Evolutionary conservation across 495 filamentous ascomycete species (phyloP), one percentile per base, ranked within the genome.

Genomic region (Bacidia gigantensis): DNA sequence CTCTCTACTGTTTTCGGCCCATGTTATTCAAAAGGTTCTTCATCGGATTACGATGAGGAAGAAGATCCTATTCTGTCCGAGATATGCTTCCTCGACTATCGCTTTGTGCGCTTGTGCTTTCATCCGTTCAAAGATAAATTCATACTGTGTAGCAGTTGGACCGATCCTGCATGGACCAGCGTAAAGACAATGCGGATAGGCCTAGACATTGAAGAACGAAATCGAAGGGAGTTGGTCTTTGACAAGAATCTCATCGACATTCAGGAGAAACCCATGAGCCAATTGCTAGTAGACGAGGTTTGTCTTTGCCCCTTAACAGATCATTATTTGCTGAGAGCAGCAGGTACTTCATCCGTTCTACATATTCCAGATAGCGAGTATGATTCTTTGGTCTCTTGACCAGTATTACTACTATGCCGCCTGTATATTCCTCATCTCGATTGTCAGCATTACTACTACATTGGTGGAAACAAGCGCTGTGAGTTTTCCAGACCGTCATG

Each of bases 321-420:
- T n/a, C n/a, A n/a, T n/a, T n/a, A n/a, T n/a, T n/a, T n/a, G n/a
- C n/a, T n/a, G n/a, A n/a, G n/a, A n/a, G n/a, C 39, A 9, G 12
- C 56, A 92, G 83, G 87, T 84, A 2, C 87, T 99, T 63, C 92
- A 97, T 62, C 93, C 93, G 2, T 97, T 99, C 68, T 99, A 97
- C 61, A 82, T 96, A 32, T 99, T 99, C 67, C 93, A 99, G 64
- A 81, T 99, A 60, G 89, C 87, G 26, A 97, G 93, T 70, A 70
- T 99, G 51, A 64, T 92, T 44, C 81, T 99, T 3, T 99, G 93
- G 93, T 94, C 89, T 14, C 55, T 95, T 25, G 93, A 99, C 60
- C 71, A 89, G 57, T 99, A 99, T 60, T 97, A 95, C 59, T 97
- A 96, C 63, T 99, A 99, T 71, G 93, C 93, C 26, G 73, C 79